Evolutionary conservation across 805 yeast species (phyloP).

Genomic region (Cyberlindnera euphorbiae): DNA sequence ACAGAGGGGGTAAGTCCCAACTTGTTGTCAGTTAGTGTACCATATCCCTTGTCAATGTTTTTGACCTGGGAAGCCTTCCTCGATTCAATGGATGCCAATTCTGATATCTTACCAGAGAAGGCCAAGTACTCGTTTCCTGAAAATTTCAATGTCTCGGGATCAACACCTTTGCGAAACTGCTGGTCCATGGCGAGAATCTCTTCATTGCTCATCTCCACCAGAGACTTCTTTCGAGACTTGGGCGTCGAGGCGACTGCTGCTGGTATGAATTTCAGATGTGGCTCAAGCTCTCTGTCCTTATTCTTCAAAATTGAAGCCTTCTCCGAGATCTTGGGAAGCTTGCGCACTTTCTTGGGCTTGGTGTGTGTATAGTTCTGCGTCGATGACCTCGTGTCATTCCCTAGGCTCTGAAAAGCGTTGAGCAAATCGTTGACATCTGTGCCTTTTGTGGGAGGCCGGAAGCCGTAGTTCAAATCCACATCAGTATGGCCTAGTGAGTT

Average conservation of each 20-base stretch:
- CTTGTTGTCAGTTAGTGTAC: constrained; percentile 10
- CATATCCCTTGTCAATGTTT: constrained; percentile 21
- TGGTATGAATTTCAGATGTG: constrained; percentile 1
- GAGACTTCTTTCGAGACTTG: constrained; percentile 18
- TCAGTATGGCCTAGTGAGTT: background rate
- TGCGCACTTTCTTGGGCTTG: constrained; percentile 19
- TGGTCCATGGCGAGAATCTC: constrained; percentile 24
- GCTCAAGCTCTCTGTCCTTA: background rate
- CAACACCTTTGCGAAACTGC: constrained; percentile 21
- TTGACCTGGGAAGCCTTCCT: constrained; percentile 8
- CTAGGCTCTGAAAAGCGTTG: constrained; percentile 16
- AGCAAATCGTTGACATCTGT: constrained; percentile 19
- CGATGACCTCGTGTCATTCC: background rate
- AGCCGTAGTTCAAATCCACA: constrained; percentile 23
- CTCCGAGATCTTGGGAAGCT: constrained; percentile 24
- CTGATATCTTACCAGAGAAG: constrained; percentile 1
- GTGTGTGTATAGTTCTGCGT: constrained; percentile 4
- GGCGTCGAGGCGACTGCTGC: constrained; percentile 1
- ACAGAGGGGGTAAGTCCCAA: constrained; percentile 9
- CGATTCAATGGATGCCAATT: constrained; percentile 3
- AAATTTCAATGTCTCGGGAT: constrained; percentile 19
- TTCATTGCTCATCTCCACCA: constrained; percentile 25
- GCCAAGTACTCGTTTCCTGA: constrained; percentile 25
- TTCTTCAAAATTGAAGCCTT: constrained; percentile 21
- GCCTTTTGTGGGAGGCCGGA: constrained; percentile 9